Conservation (phyloP, 257 asterid species). For the Nicotiana tomentosiformis region DNA sequence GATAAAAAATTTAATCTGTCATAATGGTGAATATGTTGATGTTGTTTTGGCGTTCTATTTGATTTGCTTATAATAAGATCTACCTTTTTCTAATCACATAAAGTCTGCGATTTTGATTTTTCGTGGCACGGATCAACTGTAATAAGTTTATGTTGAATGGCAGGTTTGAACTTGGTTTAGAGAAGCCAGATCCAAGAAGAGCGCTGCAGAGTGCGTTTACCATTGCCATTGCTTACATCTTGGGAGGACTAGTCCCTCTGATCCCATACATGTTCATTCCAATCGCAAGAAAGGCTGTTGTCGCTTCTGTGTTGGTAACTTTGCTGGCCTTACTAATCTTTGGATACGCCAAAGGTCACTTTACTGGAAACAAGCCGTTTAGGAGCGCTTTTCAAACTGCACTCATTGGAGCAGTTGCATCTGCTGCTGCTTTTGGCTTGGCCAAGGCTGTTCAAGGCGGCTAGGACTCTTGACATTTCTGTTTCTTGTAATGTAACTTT, state of each 20-base stretch:
- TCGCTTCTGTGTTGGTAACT: slow-evolving; percentile 60
- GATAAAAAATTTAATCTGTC: background rate
- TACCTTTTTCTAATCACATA: background rate
- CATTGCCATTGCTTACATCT: slow-evolving; percentile 64
- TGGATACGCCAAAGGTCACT: slow-evolving; percentile 82
- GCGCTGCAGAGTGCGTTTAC: slow-evolving; percentile 86
- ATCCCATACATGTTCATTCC: slow-evolving; percentile 71
- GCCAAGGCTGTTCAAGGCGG: slow-evolving; percentile 75
- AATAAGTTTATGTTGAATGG: background rate
- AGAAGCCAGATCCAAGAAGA: slow-evolving; percentile 90
- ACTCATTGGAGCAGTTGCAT: slow-evolving; percentile 85
- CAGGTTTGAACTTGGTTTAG: slow-evolving; percentile 93
- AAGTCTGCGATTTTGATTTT: background rate
- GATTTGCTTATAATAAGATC: background rate
- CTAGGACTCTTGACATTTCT: slow-evolving; percentile 12
- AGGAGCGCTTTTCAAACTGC: slow-evolving; percentile 74
- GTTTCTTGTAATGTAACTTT: background rate
- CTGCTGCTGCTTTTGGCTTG: slow-evolving; percentile 95
- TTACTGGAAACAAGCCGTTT: slow-evolving; percentile 68
- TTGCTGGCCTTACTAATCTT: slow-evolving; percentile 63
- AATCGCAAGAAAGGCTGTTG: slow-evolving; percentile 48
- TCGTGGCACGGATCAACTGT: background rate
- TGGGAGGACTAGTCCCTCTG: slow-evolving; percentile 88
- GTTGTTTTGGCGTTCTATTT: background rate
- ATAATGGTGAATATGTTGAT: background rate